A percentile compares a stretch with the other conserved stretches of the same genome.
phyloP scores from a whole-genome alignment of 108 stramenopile genomes.

The Skeletonema tropicum region DNA sequence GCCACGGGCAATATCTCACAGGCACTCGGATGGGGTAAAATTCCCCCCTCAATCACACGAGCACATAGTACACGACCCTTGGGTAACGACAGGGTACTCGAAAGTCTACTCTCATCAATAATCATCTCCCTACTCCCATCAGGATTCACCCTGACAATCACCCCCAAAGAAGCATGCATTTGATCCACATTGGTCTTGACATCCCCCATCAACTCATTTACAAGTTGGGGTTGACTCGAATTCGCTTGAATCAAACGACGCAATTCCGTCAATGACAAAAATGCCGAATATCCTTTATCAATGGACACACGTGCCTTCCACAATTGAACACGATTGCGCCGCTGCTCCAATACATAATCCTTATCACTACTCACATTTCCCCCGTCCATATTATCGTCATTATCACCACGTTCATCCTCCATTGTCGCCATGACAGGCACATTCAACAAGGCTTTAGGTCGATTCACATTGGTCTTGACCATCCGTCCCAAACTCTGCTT shows the following conservation, averaged over 20 bases:
- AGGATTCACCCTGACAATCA: constrained; percentile 24
- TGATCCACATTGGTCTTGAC: constrained; percentile 70
- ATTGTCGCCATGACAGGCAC: constrained; percentile 46
- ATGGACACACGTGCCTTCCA: constrained; percentile 87
- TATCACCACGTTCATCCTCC: constrained; percentile 11
- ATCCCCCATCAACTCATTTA: constrained; percentile 58
- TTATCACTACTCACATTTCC: constrained; percentile 49
- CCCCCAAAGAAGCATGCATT: constrained; percentile 74
- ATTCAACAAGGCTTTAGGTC: constrained; percentile 82
- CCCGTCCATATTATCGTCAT: constrained; percentile 6
- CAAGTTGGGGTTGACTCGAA: constrained; percentile 40
- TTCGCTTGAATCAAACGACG: constrained; percentile 56
- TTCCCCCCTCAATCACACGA: constrained; percentile 74
- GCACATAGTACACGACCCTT: constrained; percentile 77
- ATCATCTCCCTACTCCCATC: constrained; percentile 34
- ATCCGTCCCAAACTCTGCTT: constrained; percentile 70
- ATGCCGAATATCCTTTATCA: constrained; percentile 85
- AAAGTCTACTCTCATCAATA: constrained; percentile 34
- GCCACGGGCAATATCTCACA: constrained; percentile 64
- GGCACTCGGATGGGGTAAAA: constrained; percentile 76
- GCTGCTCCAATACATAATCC: constrained; percentile 38
- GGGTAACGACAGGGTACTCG: constrained; percentile 54
- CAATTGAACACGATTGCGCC: constrained; percentile 52
- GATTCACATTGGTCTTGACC: constrained; percentile 69
- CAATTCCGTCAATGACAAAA: constrained; percentile 66